Percentiles rank a stretch among this genome's conserved stretches.
Evolutionary conservation across 331 rosid species (phyloP).

Genomic region (Saraca asoca): DNA sequence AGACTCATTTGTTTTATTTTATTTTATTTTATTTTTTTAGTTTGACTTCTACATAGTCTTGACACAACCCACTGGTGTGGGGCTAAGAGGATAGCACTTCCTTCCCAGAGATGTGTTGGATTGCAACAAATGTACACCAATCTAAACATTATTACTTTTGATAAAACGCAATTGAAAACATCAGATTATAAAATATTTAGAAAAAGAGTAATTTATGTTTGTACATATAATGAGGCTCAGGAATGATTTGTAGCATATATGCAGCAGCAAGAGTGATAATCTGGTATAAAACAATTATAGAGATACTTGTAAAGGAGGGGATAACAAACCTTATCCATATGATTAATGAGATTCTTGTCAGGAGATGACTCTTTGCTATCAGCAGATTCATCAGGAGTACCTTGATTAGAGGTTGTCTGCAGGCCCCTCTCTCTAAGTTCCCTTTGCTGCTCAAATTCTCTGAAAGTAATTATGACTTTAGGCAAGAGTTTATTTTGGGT

Average conservation of each 20-base stretch:
- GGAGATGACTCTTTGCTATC: slow-evolving; percentile 63
- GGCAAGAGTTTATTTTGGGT: slow-evolving; percentile 33
- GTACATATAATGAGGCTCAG: neutral
- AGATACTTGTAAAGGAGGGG: slow-evolving; percentile 12
- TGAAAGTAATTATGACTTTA: slow-evolving; percentile 48
- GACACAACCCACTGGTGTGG: too few species aligned
- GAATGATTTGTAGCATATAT: slow-evolving; percentile 5
- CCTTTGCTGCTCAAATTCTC: slow-evolving; percentile 99
- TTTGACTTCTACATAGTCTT: too few species aligned
- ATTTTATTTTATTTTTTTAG: too few species aligned
- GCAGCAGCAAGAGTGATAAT: slow-evolving; percentile 5
- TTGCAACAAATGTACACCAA: neutral
- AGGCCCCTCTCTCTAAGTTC: slow-evolving; percentile 95
- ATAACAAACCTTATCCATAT: slow-evolving; percentile 63
- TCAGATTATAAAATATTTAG: neutral
- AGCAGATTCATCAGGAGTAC: slow-evolving; percentile 61
- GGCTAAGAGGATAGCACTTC: neutral
- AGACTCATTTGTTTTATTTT: too few species aligned
- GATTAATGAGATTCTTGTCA: slow-evolving; percentile 65
- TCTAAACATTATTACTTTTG: slow-evolving; percentile 1
- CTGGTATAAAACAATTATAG: slow-evolving; percentile 9
- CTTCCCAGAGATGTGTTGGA: slow-evolving; percentile 16
- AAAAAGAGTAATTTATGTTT: neutral
- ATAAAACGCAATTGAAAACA: neutral
- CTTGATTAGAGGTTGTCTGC: slow-evolving; percentile 69